Base-by-base conservation (phyloP, 1,139 yeast genomes). In the Kurtzmaniella quercitrusa region DNA sequence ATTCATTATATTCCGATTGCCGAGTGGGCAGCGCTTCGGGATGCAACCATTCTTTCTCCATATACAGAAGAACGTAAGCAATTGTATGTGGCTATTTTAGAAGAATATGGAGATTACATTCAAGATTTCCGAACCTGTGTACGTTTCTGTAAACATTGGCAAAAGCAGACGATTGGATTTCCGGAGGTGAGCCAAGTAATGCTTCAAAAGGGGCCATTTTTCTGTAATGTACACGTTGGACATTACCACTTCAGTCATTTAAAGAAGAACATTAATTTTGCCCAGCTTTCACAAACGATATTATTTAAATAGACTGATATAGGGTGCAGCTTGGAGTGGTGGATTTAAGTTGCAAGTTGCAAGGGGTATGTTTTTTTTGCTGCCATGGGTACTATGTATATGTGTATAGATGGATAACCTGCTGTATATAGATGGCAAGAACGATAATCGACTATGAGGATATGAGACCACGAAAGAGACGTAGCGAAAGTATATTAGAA, bases 21-120 rank as follows among this genome's bases (percentile, higher is more conserved):
- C 21, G 95, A 88, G 65, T 87, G 95, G 93, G 83, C 91, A 41
- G 87, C 96, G 1, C 68, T 90, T 47, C 76, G 91, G 65, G 89
- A 83, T 60, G 86, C 91, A 12, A 85, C 93, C 5, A 75, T 85
- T 40, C 75, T 77, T 42, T 69, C 81, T 1, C 62, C 60, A 19
- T 63, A 48, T 45, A 48, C 60, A n/a, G 58, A 60, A 1, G 73
- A 71, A 39, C 73, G 88, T 62, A 72, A 72, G 48, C 69, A 70
- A 34, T 63, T 84, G 16, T 85, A 83, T 62, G 74, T 79, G 60
- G 73, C 79, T 44, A 66, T 85, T 42, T 75, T 83, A 53, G 75
- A 77, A 50, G 59, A 72, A 19, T 85, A 70, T 54, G 67, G 64
- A 54, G 58, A 70, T 54, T 71, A 62, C 58, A 70, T 72, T 59